Base-by-base conservation (phyloP, 2,329 filamentous ascomycete genomes). In the Exserohilum turcica region DNA sequence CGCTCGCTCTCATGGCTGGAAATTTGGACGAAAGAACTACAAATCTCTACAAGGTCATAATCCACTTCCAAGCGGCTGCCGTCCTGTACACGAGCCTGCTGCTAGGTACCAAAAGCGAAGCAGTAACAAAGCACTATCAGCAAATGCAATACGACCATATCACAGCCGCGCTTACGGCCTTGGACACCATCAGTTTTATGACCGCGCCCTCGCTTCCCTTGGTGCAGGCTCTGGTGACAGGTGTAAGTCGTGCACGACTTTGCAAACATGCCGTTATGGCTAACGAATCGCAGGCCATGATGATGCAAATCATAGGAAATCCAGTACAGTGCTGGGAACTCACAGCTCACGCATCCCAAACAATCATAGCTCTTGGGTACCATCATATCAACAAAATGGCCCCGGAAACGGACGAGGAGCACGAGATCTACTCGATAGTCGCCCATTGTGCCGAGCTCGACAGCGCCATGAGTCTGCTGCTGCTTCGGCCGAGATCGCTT, bases 231-330 rank as follows among this genome's bases (percentile, higher is more conserved):
- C 52, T 73, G 27, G 57, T 73, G 9, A 67, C 67, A 6, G 70
- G 68, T 1, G 68, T 70, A 52, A 55, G 66, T 64, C 44, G 13
- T 21, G 7, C 1, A 16, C 19, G 38, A 12, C 5, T 15, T 5
- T 29, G 3, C 9, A 1, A 19, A 31, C 33, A 5, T 16, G 15
- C 8, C 18, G n/a, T 18, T 12, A 18, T 32, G 19, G 12, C 46
- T 54, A n/a, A 52, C 1, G 4, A 12, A 32, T n/a, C 15, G n/a
- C 21, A 70, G 64, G 65, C 66, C 29, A 61, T 68, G 35, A 59
- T 72, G 42, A 67, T 72, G 64, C 68, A 72, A 39, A 66, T 71
- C 10, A 61, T 71, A 6, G 70, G 70, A 2, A 72, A 73, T n/a
- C 65, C 70, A 2, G 58, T 59, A 12, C 65, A 59, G 18, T 72